phyloP scores from a whole-genome alignment of 345 rosid species.

The Aquilaria malaccensis region DNA sequence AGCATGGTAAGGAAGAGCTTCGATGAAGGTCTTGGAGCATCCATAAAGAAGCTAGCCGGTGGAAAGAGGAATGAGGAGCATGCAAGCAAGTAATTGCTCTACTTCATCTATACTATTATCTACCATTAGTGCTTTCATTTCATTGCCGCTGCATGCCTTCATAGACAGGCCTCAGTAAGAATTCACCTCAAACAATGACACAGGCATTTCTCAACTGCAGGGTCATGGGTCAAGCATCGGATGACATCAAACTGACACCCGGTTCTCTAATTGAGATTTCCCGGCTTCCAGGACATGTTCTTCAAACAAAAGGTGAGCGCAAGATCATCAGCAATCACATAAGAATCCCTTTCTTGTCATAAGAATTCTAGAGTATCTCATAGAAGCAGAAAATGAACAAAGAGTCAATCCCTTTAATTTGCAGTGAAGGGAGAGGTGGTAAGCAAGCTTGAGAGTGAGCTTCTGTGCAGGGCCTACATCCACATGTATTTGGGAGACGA shows the following conservation, averaged over 20 bases:
- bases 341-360: not conserved
- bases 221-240: conserved; percentile 37
- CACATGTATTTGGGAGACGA: conserved; percentile 44
- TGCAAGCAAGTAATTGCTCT: conserved; percentile 21
- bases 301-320: conserved; percentile 27
- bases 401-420: not conserved
- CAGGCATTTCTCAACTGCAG: conserved; percentile 13
- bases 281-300: conserved; percentile 36
- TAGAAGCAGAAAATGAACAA: not conserved
- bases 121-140: too few relatives aligned
- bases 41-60: conserved; percentile 33
- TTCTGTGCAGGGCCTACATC: conserved; percentile 44
- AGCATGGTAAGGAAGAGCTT: conserved; percentile 34
- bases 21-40: conserved; percentile 36
- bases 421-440: conserved; percentile 38
- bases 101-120: too few relatives aligned
- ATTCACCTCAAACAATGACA: not conserved
- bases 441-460: conserved; percentile 41
- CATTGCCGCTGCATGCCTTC: not conserved
- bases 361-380: too few relatives aligned
- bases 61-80: conserved; percentile 38
- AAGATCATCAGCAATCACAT: not conserved
- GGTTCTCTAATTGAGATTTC: conserved; percentile 44
- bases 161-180: not conserved
- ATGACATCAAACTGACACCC: conserved; percentile 30